Evolutionary conservation across 108 stramenopile species (phyloP), one percentile per base, ranked within the genome.

Genomic region (Cyclostephanos tholiformis): DNA sequence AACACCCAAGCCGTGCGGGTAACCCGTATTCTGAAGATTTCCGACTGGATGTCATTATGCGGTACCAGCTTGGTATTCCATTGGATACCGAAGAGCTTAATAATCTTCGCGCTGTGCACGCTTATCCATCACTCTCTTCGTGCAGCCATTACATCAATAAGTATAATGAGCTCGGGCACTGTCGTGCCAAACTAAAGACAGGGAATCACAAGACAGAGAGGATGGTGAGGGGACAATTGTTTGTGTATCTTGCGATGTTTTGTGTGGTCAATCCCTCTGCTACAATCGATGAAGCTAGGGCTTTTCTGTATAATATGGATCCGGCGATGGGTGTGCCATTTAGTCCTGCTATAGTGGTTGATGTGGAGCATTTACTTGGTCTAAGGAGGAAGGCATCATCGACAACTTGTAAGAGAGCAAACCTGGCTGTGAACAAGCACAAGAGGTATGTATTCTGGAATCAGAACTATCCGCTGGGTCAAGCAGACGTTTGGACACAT

Each of bases 21-120:
- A 72, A 72, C 38, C 71, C 71, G 20, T 72, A 72, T 29, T 62
- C 71, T 5, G 29, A 72, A 7, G 62, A 72, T 35, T 17, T 72
- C 30, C 19, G 71, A 30, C 4, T 51, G 27, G 68, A 58, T 39
- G 68, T 69, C n/a, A 57, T 69, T 14, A 69, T 56, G 16, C 68
- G 39, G 4, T 58, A 41, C 19, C 32, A 25, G 6, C 53, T 69
- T 35, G 68, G 68, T 11, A 19, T 57, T 8, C 41, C 56, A 2
- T 43, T 69, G 55, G 56, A 69, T 6, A 36, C 35, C 2, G 55
- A 32, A 13, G 68, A 56, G 13, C 22, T 69, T 13, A 38, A 69
- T 41, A 7, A 4, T 22, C 52, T 56, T 55, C 52, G 41, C 9
- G 67, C 27, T 14, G 57, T 11, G 57, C 11, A 32, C 16, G 57